Evolutionary conservation across 164 flowering plant species (phyloP), one percentile per base, ranked within the genome.

Genomic region (Vitis amurensis): DNA sequence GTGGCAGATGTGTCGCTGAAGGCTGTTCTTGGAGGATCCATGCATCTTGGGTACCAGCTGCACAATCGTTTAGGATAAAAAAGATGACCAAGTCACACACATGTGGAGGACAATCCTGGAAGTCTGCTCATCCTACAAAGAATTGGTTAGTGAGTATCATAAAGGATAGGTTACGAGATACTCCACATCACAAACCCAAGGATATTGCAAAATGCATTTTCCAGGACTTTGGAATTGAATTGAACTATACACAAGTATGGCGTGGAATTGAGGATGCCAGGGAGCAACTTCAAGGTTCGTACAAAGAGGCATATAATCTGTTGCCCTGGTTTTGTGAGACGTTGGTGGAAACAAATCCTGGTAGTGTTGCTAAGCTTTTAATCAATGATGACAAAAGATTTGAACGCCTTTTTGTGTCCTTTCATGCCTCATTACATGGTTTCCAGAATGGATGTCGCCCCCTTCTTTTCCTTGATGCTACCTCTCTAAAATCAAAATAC

Each of bases 1-100:
- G 87, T 80, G 97, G 84, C 27, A 81, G 44, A 64, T 93, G 98
- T 76, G 77, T 76, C 53, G 71, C 68, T 31, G 90, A 85, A 23
- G 87, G 85, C 58, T 91, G 98, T 78, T 77, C 92, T 16, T 93
- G 98, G 98, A 78, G 79, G 72, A 81, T 93, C 61, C 83, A 84
- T 77, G 98, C 97, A 53, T 87, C 92, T 14, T 83, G 89, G 90
- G 86, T 87, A 48, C 78, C 90, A 30, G 76, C 85, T 23, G 76
- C 74, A 5, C 77, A 83, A 44, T 75, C 80, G 10, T 86, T 91
- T 63, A 79, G 73, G 79, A 79, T 93, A 16, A 87, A 84, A 63
- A 91, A 78, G 73, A 74, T 88, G 79, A 78, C 81, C 60, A 50
- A 80, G 16, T 14, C 72, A n/a, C 98, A 93, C 73, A 88, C 94